phyloP scores from a whole-genome alignment of 1,284 basidiomycete genomes.

The Moniliella sp. region DNA sequence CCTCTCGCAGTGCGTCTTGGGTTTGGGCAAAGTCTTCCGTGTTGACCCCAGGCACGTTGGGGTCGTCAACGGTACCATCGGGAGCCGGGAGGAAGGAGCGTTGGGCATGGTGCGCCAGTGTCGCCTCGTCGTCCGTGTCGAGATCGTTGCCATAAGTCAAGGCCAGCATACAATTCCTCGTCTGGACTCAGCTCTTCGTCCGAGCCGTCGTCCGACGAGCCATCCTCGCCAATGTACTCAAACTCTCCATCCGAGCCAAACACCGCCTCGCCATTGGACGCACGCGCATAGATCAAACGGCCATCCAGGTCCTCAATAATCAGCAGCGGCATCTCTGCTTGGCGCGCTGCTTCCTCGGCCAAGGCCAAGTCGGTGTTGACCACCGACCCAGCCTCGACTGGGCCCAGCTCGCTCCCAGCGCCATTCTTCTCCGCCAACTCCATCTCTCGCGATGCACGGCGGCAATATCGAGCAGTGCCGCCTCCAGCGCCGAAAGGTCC shows the following conservation, averaged over 20 bases:
- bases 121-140: not conserved
- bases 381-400: not conserved
- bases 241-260: slow-evolving; percentile 33
- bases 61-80: slow-evolving; percentile 1
- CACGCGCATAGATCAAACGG: slow-evolving; percentile 29
- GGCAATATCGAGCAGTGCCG: slow-evolving; percentile 21
- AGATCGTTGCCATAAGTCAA: not conserved
- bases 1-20: too few relatives aligned
- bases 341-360: slow-evolving; percentile 1
- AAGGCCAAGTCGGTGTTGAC: not conserved
- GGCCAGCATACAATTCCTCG: slow-evolving; percentile 9
- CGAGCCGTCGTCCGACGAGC: slow-evolving; percentile 13
- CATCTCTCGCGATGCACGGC: slow-evolving; percentile 2
- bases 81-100: not conserved
- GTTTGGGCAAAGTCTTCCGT: not conserved
- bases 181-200: slow-evolving; percentile 4
- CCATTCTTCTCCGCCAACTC: slow-evolving; percentile 3
- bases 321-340: slow-evolving; percentile 21
- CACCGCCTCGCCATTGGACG: slow-evolving; percentile 30
- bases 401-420: slow-evolving; percentile 2
- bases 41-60: not conserved
- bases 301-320: slow-evolving; percentile 33
- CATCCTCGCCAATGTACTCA: slow-evolving; percentile 26
- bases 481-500: slow-evolving; percentile 13
- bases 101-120: not conserved